Evolutionary conservation across 495 filamentous ascomycete species (phyloP).

Genomic region (Wilcoxina mikolae): DNA sequence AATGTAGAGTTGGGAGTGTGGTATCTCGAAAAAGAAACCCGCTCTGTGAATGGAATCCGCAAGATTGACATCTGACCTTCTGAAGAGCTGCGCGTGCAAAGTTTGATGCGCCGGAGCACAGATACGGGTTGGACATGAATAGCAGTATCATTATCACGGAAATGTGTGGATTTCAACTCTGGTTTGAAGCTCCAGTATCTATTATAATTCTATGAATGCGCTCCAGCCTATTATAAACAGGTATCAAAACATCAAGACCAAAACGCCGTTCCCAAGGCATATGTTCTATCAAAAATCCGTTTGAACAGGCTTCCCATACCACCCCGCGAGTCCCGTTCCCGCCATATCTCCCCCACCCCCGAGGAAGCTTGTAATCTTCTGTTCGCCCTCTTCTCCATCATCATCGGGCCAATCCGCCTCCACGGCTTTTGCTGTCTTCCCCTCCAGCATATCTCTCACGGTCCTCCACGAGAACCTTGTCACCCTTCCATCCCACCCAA

Average conservation of each 20-base stretch:
- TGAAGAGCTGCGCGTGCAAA: neutral
- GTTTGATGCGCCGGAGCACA: neutral
- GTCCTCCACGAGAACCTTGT: slow-evolving; percentile 93
- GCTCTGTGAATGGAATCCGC: neutral
- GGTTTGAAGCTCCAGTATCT: no score
- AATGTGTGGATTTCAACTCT: no score
- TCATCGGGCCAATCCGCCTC: slow-evolving; percentile 79
- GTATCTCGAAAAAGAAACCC: neutral
- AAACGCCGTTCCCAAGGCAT: no score
- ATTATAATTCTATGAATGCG: no score
- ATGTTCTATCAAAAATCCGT: slow-evolving; percentile 6
- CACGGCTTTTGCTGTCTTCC: slow-evolving; percentile 36
- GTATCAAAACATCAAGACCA: no score
- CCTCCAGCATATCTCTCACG: slow-evolving; percentile 79
- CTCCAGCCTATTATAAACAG: no score
- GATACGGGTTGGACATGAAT: neutral
- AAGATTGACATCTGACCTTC: neutral
- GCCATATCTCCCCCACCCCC: slow-evolving; percentile 14
- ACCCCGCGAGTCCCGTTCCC: slow-evolving; percentile 7
- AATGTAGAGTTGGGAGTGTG: neutral
- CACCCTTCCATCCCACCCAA: slow-evolving; percentile 77
- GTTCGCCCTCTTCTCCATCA: slow-evolving; percentile 49
- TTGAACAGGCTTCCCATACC: slow-evolving; percentile 24
- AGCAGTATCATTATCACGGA: no score
- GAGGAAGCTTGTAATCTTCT: slow-evolving; percentile 64